Base-by-base conservation (phyloP, 768 basidiomycete genomes). In the Mrakia hoshinonis region DNA sequence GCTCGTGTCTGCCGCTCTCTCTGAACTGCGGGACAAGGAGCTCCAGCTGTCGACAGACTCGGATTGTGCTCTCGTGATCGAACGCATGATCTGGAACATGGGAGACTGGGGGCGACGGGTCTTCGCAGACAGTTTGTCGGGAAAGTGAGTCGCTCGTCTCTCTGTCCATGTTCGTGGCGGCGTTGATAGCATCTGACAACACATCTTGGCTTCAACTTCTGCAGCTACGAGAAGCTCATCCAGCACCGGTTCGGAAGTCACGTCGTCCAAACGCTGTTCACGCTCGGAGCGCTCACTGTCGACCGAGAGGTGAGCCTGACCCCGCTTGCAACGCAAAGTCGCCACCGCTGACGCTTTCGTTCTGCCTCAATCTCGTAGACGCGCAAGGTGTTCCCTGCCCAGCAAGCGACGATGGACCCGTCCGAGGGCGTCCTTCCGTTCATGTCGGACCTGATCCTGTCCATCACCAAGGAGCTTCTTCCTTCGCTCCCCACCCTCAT, bases 41-140 rank as follows among this genome's bases (percentile, higher is more conserved):
- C 87, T 88, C 65, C 87, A 89, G 73, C 85, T 96, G 13, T 87
- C 92, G 0, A 93, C 93, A 0, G 96, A 99, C 79, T 90, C 91
- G 6, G 93, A 98, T 72, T 94, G 92, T 76, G 92, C 94, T 0
- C 83, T 89, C 13, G 85, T 97, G 58, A 79, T 99, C 67, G 96
- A 99, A 79, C 84, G 94, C 74, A 88, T 98, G 84, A 77, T 87
- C 12, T 85, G 93, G 77, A 93, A 92, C 1, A 92, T 98, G 90
- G 92, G 96, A 77, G 93, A 97, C 79, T 94, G 93, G 80, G 89
- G 90, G n/a, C 84, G 91, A 64, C 84, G 95, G 68, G 92, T 95
- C 7, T 89, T 98, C 73, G 81, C 91, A 70, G 94, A 96, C 79
- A 87, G 87, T 72, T 81, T 99, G 76, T 84, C 85, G 65, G 93